Conservation (phyloP, 441 rosid genomes). For the Erodium moschatum region DNA sequence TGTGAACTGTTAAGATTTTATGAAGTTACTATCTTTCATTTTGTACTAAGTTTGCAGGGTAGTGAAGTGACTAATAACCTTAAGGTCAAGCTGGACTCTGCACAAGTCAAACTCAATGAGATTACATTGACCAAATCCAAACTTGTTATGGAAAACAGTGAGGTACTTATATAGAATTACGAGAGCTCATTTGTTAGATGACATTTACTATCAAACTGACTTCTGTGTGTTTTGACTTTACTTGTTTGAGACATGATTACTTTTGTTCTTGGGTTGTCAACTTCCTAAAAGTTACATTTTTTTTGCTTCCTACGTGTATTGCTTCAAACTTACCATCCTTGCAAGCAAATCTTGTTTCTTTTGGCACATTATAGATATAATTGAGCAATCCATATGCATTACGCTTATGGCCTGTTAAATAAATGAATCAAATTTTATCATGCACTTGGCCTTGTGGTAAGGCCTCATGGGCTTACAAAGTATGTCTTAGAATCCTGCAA, state of each 20-base stretch:
- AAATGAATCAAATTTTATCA: background rate
- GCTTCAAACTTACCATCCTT: background rate
- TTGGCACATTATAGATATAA: background rate
- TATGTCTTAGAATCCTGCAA: background rate
- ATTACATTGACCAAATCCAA: conserved; percentile 33
- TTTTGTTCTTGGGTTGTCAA: background rate
- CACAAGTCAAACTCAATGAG: conserved; percentile 42
- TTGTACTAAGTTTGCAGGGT: conserved; percentile 21
- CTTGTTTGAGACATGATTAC: background rate
- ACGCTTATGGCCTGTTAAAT: background rate
- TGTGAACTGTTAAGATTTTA: conserved; percentile 2
- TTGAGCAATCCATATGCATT: background rate
- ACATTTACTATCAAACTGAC: background rate
- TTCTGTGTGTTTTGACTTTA: background rate
- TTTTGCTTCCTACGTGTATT: conserved; percentile 5
- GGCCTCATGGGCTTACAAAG: background rate
- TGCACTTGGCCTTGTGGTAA: background rate
- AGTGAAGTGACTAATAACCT: conserved; percentile 26
- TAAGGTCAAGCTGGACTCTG: conserved; percentile 35
- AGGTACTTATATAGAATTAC: conserved; percentile 33
- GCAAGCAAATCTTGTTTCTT: conserved; percentile 9
- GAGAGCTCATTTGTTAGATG: background rate
- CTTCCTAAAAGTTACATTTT: background rate
- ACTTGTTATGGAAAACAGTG: conserved; percentile 33
- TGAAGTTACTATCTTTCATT: conserved; percentile 12